These are phyloP conservation scores for Panaeolus cyanescens DNA, from an alignment of 768 basidiomycete species.

Conservation along the genomic window DNA sequence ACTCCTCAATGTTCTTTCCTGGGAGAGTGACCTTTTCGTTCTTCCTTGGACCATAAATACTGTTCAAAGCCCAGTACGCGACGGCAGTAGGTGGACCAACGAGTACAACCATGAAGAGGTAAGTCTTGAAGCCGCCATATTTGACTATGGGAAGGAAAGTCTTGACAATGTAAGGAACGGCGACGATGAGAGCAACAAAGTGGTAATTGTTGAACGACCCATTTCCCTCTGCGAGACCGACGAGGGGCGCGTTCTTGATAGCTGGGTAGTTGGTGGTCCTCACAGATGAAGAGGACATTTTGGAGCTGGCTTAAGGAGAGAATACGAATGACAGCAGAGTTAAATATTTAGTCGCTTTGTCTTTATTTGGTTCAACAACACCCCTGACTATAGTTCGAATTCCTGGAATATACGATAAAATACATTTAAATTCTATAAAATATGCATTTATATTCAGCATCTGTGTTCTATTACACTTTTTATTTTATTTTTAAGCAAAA, in stretches of 20 bases:
- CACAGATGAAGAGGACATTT: slow-evolving; percentile 48
- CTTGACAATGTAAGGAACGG: slow-evolving; percentile 85
- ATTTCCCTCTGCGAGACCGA: slow-evolving; percentile 85
- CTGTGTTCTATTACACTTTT: too few species aligned
- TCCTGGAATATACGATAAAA: background rate
- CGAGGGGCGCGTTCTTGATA: slow-evolving; percentile 83
- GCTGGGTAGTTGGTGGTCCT: slow-evolving; percentile 69
- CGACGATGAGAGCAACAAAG: slow-evolving; percentile 74
- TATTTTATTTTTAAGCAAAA: too few species aligned
- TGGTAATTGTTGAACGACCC: slow-evolving; percentile 82
- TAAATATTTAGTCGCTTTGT: slow-evolving; percentile 21
- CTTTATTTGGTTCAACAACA: slow-evolving; percentile 23
- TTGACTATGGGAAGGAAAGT: slow-evolving; percentile 79
- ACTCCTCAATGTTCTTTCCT: slow-evolving; percentile 83
- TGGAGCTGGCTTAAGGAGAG: slow-evolving; percentile 12
- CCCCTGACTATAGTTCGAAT: background rate
- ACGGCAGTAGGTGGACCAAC: slow-evolving; percentile 78
- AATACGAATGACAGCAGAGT: slow-evolving; percentile 15
- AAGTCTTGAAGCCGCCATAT: slow-evolving; percentile 84
- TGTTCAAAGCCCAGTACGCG: slow-evolving; percentile 89
- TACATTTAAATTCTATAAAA: too few species aligned
- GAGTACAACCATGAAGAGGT: slow-evolving; percentile 76
- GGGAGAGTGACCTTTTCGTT: slow-evolving; percentile 88
- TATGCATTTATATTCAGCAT: too few species aligned
- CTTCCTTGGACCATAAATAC: slow-evolving; percentile 75